These are phyloP conservation scores for Cyberlindnera xishuangbannaensis DNA, from an alignment of 805 yeast genomes.

Conservation along the genomic window DNA sequence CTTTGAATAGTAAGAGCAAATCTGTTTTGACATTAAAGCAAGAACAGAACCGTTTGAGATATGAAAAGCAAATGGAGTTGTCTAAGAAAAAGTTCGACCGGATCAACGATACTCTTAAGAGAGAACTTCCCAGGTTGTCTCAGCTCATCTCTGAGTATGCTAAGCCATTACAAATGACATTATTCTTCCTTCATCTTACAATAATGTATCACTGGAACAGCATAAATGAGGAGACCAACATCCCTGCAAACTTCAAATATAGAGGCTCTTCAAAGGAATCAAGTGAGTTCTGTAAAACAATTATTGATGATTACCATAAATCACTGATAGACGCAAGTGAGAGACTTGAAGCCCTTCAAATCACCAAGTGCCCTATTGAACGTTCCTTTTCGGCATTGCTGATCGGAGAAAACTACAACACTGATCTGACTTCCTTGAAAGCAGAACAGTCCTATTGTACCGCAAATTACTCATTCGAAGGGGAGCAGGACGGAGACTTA, in stretches of 20 bases:
- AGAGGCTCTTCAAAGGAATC: conserved; percentile 5
- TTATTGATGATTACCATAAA: conserved; percentile 8
- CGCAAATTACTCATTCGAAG: conserved; percentile 37
- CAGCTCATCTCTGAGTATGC: conserved; percentile 28
- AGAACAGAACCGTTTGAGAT: conserved; percentile 29
- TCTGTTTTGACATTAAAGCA: conserved; percentile 31
- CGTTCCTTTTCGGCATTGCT: too few species aligned
- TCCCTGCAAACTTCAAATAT: conserved; percentile 9
- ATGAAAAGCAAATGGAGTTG: conserved; percentile 26
- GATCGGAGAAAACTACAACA: too few species aligned
- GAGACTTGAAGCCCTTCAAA: conserved; percentile 3
- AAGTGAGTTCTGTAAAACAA: conserved; percentile 3
- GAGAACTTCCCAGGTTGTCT: conserved; percentile 42
- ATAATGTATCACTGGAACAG: conserved; percentile 29
- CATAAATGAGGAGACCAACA: conserved; percentile 9
- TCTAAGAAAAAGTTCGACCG: conserved; percentile 32
- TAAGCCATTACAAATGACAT: conserved; percentile 24
- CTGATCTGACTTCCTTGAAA: conserved; percentile 1
- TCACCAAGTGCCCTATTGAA: conserved; percentile 10
- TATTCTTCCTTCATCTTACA: conserved; percentile 35
- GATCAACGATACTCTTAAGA: conserved; percentile 34
- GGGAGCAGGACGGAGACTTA: conserved; percentile 36
- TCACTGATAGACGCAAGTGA: conserved; percentile 1
- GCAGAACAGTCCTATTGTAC: conserved; percentile 24
- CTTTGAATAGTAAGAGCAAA: conserved; percentile 19